phyloP scores from a whole-genome alignment of 2,329 filamentous ascomycete genomes.

The Sporothrix schenckii region DNA sequence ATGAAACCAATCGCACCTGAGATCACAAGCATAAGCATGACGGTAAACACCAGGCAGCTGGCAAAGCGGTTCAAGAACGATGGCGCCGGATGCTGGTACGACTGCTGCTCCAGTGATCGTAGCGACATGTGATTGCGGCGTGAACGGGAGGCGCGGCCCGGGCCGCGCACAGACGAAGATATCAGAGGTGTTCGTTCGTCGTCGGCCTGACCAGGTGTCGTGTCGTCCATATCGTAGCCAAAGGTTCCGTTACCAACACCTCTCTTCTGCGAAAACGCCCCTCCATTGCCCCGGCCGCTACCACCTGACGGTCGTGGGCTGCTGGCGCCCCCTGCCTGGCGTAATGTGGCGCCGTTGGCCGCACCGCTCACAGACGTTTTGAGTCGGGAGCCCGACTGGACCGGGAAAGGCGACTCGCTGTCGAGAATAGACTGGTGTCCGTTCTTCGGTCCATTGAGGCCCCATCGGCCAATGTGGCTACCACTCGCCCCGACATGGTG shows the following conservation, averaged over 20 bases:
- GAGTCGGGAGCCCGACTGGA: slow-evolving; percentile 60
- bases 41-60: slow-evolving; percentile 81
- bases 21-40: slow-evolving; percentile 78
- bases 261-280: slow-evolving; percentile 31
- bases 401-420: slow-evolving; percentile 67
- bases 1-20: slow-evolving; percentile 87
- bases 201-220: slow-evolving; percentile 67
- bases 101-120: slow-evolving; percentile 73
- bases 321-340: slow-evolving; percentile 66
- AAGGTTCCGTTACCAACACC: slow-evolving; percentile 51
- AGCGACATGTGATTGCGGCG: slow-evolving; percentile 60
- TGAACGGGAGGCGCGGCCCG: slow-evolving; percentile 59
- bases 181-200: slow-evolving; percentile 88
- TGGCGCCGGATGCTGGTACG: slow-evolving; percentile 59
- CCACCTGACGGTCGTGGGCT: slow-evolving; percentile 61
- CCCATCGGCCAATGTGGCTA: slow-evolving; percentile 67
- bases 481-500: slow-evolving; percentile 56
- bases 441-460: slow-evolving; percentile 67
- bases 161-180: slow-evolving; percentile 58
- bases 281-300: slow-evolving; percentile 34
- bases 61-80: slow-evolving; percentile 73
- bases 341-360: slow-evolving; percentile 16
- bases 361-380: slow-evolving; percentile 58
- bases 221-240: slow-evolving; percentile 79
- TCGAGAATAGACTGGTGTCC: slow-evolving; percentile 73